phyloP scores from a whole-genome alignment of 495 filamentous ascomycete species.

The Daldinia loculata region DNA sequence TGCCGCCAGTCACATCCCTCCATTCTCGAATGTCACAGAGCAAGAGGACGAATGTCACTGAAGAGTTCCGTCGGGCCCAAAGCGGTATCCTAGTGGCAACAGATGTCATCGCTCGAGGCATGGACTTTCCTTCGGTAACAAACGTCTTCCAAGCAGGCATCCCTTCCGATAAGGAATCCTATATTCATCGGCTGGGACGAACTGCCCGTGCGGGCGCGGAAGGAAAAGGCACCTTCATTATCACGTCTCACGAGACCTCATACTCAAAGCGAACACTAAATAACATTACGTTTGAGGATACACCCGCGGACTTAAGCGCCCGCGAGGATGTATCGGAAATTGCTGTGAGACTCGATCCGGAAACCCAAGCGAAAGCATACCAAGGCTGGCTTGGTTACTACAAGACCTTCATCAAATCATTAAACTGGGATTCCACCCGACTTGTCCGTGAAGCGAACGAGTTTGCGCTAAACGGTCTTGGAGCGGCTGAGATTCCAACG shows the following conservation, averaged over 20 bases:
- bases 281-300: conserved; percentile 47
- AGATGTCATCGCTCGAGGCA: conserved; percentile 76
- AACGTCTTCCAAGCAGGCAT: conserved; percentile 76
- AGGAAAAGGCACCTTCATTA: conserved; percentile 71
- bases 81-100: conserved; percentile 69
- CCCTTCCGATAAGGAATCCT: conserved; percentile 68
- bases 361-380: conserved; percentile 45
- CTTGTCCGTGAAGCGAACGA: conserved; percentile 58
- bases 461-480: conserved; percentile 54
- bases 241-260: conserved; percentile 67
- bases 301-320: conserved; percentile 43
- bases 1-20: conserved; percentile 63
- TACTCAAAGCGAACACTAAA: conserved; percentile 58
- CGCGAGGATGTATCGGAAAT: conserved; percentile 36
- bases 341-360: conserved; percentile 30
- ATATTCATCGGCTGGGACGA: conserved; percentile 78
- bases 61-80: conserved; percentile 65
- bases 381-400: conserved; percentile 60
- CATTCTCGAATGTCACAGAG: conserved; percentile 69
- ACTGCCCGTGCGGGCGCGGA: conserved; percentile 75
- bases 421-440: conserved; percentile 49
- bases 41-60: conserved; percentile 65
- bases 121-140: conserved; percentile 79
- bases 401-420: conserved; percentile 57
- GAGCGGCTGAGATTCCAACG: conserved; percentile 55